Base-by-base conservation (phyloP, 2,329 filamentous ascomycete species). In the Neofusicoccum parvum region DNA sequence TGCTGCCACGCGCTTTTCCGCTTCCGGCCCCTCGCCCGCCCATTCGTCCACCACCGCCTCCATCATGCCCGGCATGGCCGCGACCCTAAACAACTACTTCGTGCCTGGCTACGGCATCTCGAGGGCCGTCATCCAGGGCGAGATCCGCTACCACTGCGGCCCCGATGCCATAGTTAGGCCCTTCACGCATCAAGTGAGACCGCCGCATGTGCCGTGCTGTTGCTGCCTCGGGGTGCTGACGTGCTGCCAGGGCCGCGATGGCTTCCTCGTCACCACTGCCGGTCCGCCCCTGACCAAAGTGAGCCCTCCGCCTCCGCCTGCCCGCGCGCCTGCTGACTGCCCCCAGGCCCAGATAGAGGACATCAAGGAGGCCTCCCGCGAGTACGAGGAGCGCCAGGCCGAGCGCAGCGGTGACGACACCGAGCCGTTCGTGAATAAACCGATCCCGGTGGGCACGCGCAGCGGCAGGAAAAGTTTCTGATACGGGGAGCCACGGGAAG, bases 131-230 rank as follows among this genome's bases (percentile, higher is more conserved):
- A 80, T 80, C 46, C 78, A 80, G 65, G 77, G 75, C 62, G 76
- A 80, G 62, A 80, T 80, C 45, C 76, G 77, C 37, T 80, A 79
- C 58, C 76, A 79, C 66, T 80, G 77, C 65, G 78, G 78, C 6
- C 77, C 78, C 27, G 77, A 79, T 68, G 76, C 78, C 10, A 80
- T 80, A 45, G 78, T 79, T 10, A 71, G 78, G 54, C 78, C 77
- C 39, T 80, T 78, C 65, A 78, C 75, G n/a, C 77, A 78, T 62
- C 77, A 80, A 70, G 78, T 79, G 74, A 50, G 70, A 56, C n/a
- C 39, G 23, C 15, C 14, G 37, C 23, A 32, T 32, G 20, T 27
- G 34, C 46, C 12, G 23, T 15, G 23, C 5, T 49, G 32, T n/a
- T 41, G 34, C 11, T 4, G 5, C 37, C 37, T 20, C 17, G 12